Base-by-base conservation (phyloP, 495 filamentous ascomycete species). In the Aspergillus carlsbadensis region DNA sequence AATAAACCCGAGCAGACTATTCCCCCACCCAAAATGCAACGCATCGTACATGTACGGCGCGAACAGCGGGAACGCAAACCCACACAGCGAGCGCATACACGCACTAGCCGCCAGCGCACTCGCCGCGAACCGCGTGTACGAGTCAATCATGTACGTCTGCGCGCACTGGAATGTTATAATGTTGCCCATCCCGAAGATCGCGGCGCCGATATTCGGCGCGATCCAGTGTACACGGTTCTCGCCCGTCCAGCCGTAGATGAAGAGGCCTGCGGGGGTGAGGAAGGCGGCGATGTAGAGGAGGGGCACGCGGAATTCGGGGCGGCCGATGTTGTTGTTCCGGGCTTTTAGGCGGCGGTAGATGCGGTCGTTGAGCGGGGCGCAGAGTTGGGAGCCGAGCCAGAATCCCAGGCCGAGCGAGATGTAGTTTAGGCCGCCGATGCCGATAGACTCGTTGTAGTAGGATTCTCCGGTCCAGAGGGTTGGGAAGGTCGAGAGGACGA, bases 11-110 rank as follows among this genome's bases (percentile, higher is more conserved):
- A 87, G 55, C 43, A 85, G 39, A 61, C 80, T 84, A 70, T 85
- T 86, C n/a, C 83, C 84, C 83, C 83, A 87, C 8, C 84, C 84
- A 68, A 80, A 86, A 42, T 78, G 63, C 52, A 87, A 57, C n/a
- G 68, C 64, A 6, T 70, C 45, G 56, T 81, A 92, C 79, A 91
- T 74, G 29, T 72, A 75, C 2, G 84, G 86, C 5, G 87, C 86
- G 58, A 92, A 92, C 4, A 94, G 73, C 20, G 90, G 90, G 56
- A 94, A 92, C 13, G 77, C 81, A 63, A 92, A 91, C 2, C 89
- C 89, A 1, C 84, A 84, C 13, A 91, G 41, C 20, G 77, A 84
- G 15, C 90, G 76, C 59, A 93, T 63, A 11, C 91, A 81, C 3
- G 84, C 81, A 1, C 77, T 78, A 1, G 91, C 88, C 0, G 78